Conservation (phyloP, 2,329 filamentous ascomycete species). For the Curvularia hawaiiensis region DNA sequence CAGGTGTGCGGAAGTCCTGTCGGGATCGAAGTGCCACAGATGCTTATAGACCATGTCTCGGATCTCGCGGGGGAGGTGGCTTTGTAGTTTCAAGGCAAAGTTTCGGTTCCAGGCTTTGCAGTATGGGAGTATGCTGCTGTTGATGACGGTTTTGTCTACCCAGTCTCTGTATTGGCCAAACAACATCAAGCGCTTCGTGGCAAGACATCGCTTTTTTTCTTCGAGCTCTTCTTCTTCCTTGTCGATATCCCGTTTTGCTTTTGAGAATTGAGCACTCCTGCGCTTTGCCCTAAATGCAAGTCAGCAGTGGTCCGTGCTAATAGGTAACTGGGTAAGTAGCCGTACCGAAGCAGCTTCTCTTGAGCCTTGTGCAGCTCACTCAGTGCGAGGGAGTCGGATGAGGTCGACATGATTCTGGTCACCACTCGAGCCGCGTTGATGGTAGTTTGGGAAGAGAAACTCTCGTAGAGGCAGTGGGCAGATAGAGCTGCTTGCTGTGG, state of each 20-base stretch:
- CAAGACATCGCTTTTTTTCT: conserved; percentile 1
- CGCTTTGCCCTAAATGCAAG: not conserved
- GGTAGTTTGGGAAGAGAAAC: not conserved
- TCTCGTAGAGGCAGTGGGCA: not conserved
- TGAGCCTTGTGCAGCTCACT: not conserved
- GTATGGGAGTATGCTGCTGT: conserved; percentile 5
- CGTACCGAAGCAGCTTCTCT: not conserved
- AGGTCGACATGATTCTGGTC: not conserved
- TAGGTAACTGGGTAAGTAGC: not conserved
- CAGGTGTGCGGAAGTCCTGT: not conserved
- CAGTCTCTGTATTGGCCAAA: conserved; percentile 5
- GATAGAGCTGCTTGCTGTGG: not conserved
- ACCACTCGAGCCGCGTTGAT: no score
- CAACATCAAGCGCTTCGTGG: conserved; percentile 6
- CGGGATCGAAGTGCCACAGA: conserved; percentile 2
- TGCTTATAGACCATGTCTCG: conserved; percentile 7
- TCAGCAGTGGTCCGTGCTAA: not conserved
- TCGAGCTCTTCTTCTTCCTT: not conserved
- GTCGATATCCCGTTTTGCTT: not conserved
- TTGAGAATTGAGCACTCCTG: not conserved
- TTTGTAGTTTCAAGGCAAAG: conserved; percentile 5
- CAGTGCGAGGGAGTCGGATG: not conserved
- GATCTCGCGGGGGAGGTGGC: conserved; percentile 2
- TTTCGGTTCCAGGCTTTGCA: conserved; percentile 5
- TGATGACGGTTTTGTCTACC: not conserved